Conservation (phyloP, 108 stramenopile species). For the Cyclotella kingstonii region DNA sequence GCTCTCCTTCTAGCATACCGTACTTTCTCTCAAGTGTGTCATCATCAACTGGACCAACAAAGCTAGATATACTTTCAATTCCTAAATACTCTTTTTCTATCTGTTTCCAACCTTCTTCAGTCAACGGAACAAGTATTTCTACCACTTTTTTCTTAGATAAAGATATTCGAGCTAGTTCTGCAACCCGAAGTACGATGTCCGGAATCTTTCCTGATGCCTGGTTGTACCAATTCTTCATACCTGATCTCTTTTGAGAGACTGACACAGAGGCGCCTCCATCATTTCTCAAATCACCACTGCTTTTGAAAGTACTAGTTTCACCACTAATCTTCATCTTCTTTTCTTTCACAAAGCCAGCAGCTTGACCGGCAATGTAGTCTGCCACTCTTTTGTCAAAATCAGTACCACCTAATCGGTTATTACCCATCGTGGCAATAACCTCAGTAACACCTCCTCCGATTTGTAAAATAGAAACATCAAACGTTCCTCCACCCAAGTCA, state of each 20-base stretch:
- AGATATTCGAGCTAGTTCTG: slow-evolving; percentile 69
- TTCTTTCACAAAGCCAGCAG: slow-evolving; percentile 38
- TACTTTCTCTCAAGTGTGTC: slow-evolving; percentile 5
- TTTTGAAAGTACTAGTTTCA: not conserved
- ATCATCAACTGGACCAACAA: slow-evolving; percentile 34
- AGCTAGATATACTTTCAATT: not conserved
- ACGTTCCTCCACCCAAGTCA: slow-evolving; percentile 95
- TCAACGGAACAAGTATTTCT: slow-evolving; percentile 59
- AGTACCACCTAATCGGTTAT: slow-evolving; percentile 85
- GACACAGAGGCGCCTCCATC: no score
- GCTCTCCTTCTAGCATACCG: slow-evolving; percentile 27
- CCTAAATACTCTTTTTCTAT: slow-evolving; percentile 13
- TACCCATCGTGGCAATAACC: slow-evolving; percentile 88
- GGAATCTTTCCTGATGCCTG: slow-evolving; percentile 38
- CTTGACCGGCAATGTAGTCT: slow-evolving; percentile 46
- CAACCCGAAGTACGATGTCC: slow-evolving; percentile 53
- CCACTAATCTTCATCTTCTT: slow-evolving; percentile 2
- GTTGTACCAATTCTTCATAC: slow-evolving; percentile 29
- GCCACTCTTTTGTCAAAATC: slow-evolving; percentile 88
- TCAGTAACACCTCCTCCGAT: slow-evolving; percentile 87
- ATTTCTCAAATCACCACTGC: no score
- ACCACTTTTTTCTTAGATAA: slow-evolving; percentile 66
- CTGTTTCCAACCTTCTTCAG: slow-evolving; percentile 64
- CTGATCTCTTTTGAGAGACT: not conserved
- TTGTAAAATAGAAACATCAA: slow-evolving; percentile 88